Evolutionary conservation across 805 yeast species (phyloP), one percentile per base, ranked within the genome.

Genomic region (Pichia pseudocactophila): DNA sequence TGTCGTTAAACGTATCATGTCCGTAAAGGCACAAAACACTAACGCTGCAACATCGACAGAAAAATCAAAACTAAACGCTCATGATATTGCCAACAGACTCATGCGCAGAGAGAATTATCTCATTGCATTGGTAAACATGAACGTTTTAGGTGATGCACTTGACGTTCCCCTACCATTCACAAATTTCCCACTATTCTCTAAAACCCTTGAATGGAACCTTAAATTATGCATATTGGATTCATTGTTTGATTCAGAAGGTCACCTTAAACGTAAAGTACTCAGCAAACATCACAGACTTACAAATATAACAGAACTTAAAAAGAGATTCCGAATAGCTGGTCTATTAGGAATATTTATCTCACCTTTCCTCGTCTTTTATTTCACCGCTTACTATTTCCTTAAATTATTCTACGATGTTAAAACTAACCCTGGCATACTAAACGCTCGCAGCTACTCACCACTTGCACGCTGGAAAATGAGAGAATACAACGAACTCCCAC

Each of bases 91-190:
- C 12, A 94, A 92, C 57, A 69, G 98, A 45, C 83, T 92, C 43
- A 89, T 92, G 98, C 70, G 99, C 46, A 85, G 80, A 51, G 98
- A 92, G 47, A 92, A 92, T 57, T 92, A 89, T 59, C 71, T 88
- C 70, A 87, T 92, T 56, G 96, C 97, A 1, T 63, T 92, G 50
- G 79, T 85, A 54, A 89, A 87, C 61, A 84, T 80, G 51, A 77
- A 83, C 45, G 65, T 90, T 1, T 62, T 90, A 34, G 82, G 83
- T 53, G 64, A 85, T 19, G 70, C 82, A 0, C 57, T 87, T 15
- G 77, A 80, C 1, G 48, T 59, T 5, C 61, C 64, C 2, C 15
- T 54, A 12, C 43, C 54, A 19, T 50, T 54, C n/a, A n/a, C n/a
- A n/a, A n/a, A n/a, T 10, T 49, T 52, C 5, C 51, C 55, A 17